Base-by-base conservation (phyloP, 2,329 filamentous ascomycete species). In the Pestalotiopsis sp. region DNA sequence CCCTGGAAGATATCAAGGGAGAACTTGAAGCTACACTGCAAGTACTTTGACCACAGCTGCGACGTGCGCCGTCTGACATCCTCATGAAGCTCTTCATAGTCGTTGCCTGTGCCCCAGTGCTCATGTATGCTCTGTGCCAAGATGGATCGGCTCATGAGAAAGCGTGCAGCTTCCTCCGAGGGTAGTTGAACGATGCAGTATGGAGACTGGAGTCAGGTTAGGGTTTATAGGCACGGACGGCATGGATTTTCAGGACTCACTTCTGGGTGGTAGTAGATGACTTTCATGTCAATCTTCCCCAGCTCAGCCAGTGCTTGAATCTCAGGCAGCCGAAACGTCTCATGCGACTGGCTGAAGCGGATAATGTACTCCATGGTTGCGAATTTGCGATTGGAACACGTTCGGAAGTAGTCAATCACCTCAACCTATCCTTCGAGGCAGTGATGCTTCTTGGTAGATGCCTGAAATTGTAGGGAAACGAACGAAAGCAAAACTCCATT, bases 251-350 rank as follows among this genome's bases (percentile, higher is more conserved):
- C 45, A 45, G 61, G 7, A 81, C 91, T 79, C 87, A 97, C 94
- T 80, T 90, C 86, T 71, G 90, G 83, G 70, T 87, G 87, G 79
- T 98, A 98, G 7, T 85, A 87, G n/a, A 95, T 74, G 70, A 98
- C 86, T 73, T 93, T 86, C 66, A 98, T 78, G 27, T 91, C 81
- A 45, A 96, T 83, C 11, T 85, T 85, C 68, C 90, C 87, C 4
- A 95, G 78, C 11, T 89, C 83, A 4, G 94, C 94, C 23, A 99
- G 84, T 27, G 96, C 91, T 76, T 95, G 84, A 14, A 97, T 87
- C 80, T 99, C 96, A 3, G 95, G 89, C 68, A 90, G 85, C 52
- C 95, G 92, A 78, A 99, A 99, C n/a, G 89, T 92, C 83, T 98
- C 94, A 79, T 98, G 95, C 69, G 88, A 86, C 81, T 98, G 96